Conservation (phyloP, 177 flowering plant genomes). For the Vitis hybrid region DNA sequence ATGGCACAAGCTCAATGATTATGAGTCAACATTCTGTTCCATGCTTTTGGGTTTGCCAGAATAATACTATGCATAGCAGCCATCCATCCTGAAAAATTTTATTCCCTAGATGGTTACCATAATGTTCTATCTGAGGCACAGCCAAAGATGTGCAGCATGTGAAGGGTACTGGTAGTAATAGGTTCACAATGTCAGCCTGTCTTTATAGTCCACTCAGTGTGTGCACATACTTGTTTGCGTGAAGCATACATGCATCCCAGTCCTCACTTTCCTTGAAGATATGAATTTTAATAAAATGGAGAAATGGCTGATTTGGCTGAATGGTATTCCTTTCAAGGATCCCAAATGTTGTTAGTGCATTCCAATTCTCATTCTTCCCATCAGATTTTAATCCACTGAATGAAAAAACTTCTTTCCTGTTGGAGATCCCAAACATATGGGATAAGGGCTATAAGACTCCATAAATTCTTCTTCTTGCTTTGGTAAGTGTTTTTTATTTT, state of each 20-base stretch:
- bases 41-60: neutral
- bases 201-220: too few relatives aligned
- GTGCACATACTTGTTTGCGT: too few relatives aligned
- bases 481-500: neutral
- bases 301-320: too few relatives aligned
- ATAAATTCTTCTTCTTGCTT: slow-evolving; percentile 1
- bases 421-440: neutral
- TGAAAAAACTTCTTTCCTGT: neutral
- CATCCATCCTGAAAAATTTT: neutral
- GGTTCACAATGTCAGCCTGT: neutral
- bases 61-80: neutral
- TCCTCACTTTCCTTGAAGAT: too few relatives aligned
- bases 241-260: too few relatives aligned
- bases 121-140: neutral
- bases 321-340: too few relatives aligned
- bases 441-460: too few relatives aligned
- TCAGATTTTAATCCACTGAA: too few relatives aligned
- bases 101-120: neutral
- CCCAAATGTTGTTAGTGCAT: too few relatives aligned
- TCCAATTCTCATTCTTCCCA: too few relatives aligned
- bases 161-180: neutral
- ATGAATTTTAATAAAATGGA: too few relatives aligned
- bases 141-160: neutral
- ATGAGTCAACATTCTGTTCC: neutral
- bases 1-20: neutral